Percentiles rank a stretch among this genome's conserved stretches.
Conservation (phyloP, 2,329 filamentous ascomycete genomes). For the Penicillium sclerotigenum region DNA sequence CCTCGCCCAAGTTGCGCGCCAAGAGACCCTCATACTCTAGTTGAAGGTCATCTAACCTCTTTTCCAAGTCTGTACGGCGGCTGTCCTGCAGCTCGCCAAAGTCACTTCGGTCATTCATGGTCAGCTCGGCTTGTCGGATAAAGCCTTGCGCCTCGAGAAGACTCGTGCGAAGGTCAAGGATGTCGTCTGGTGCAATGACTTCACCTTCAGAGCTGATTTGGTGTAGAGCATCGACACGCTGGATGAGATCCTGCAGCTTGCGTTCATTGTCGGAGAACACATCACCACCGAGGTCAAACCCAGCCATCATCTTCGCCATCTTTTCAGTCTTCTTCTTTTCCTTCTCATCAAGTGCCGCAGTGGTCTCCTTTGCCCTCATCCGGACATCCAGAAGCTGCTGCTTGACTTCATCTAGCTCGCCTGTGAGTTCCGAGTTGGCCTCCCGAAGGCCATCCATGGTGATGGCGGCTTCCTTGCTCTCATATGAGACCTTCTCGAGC, state of each 20-base stretch:
- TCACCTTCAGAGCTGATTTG: conserved; percentile 75
- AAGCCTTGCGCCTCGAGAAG: conserved; percentile 88
- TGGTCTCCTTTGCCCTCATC: conserved; percentile 94
- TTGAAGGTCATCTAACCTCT: conserved; percentile 70
- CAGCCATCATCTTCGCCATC: conserved; percentile 99
- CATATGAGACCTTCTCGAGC: conserved; percentile 89
- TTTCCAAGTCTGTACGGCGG: conserved; percentile 71
- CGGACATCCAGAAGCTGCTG: conserved; percentile 93
- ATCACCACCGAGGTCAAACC: conserved; percentile 89
- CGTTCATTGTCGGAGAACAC: conserved; percentile 92
- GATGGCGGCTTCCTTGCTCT: conserved; percentile 94
- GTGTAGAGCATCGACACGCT: conserved; percentile 74
- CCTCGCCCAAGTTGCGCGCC: conserved; percentile 71
- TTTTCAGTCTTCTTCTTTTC: conserved; percentile 98
- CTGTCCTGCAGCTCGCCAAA: conserved; percentile 62
- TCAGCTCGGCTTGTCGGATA: conserved; percentile 86
- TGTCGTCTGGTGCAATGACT: conserved; percentile 73
- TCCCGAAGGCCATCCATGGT: conserved; percentile 98
- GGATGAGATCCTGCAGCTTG: conserved; percentile 76
- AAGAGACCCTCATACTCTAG: conserved; percentile 81
- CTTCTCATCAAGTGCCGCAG: conserved; percentile 88
- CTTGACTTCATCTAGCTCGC: conserved; percentile 91
- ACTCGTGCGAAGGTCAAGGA: conserved; percentile 71
- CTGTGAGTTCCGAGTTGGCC: conserved; percentile 86
- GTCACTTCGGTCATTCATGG: conserved; percentile 68